Conservation (phyloP, 192 early-diverging fungal genomes). For the Diversispora eburnea region DNA sequence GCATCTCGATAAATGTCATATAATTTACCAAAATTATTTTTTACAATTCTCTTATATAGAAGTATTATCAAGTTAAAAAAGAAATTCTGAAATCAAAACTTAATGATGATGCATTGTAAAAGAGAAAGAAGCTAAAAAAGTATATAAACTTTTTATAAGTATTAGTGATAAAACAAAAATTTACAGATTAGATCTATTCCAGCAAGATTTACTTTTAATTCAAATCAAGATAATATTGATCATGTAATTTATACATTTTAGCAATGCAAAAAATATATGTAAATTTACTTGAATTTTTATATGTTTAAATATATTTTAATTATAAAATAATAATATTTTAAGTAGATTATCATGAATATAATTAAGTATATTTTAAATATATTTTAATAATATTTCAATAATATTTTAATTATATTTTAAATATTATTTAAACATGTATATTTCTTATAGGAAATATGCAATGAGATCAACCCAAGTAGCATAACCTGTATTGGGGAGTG, state of each 20-base stretch:
- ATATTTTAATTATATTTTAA: no score
- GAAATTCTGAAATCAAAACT: conserved; percentile 10
- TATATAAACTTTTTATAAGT: conserved; percentile 3
- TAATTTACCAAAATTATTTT: neutral
- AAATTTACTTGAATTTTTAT: no score
- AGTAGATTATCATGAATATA: no score
- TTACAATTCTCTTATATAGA: neutral
- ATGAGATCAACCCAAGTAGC: no score
- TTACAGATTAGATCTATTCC: neutral
- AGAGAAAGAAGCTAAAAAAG: neutral
- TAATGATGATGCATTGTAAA: conserved; percentile 1
- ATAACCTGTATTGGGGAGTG: no score
- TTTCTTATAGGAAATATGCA: no score
- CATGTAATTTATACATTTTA: neutral
- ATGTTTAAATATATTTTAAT: no score
- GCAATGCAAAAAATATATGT: no score
- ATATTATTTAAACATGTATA: no score
- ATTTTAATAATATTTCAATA: no score
- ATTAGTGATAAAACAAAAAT: conserved; percentile 2
- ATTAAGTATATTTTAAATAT: no score
- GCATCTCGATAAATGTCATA: neutral
- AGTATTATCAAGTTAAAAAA: neutral
- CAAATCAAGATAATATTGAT: conserved; percentile 13
- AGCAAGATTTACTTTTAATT: conserved; percentile 1
- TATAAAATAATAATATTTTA: no score